Evolutionary conservation across 2,329 filamentous ascomycete genomes (phyloP).

Genomic region (Lachnellula cervina): DNA sequence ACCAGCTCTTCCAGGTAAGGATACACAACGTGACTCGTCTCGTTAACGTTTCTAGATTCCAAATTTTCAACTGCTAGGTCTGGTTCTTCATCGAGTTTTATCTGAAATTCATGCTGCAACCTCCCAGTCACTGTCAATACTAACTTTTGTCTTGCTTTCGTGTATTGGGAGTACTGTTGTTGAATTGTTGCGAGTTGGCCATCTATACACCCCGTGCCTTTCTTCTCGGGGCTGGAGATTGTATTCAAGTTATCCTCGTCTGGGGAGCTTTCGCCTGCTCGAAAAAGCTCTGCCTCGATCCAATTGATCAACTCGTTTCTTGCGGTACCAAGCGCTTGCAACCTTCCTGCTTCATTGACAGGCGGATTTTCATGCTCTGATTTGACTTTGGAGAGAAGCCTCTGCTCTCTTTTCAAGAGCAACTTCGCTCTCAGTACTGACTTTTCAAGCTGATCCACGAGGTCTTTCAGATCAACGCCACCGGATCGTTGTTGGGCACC

Average conservation of each 20-base stretch:
- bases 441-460: slow-evolving; percentile 52
- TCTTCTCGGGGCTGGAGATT: slow-evolving; percentile 9
- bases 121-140: slow-evolving; percentile 30
- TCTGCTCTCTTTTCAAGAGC: slow-evolving; percentile 51
- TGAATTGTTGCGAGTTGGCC: slow-evolving; percentile 36
- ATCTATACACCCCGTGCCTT: slow-evolving; percentile 20
- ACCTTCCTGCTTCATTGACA: slow-evolving; percentile 7
- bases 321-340: slow-evolving; percentile 51
- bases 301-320: slow-evolving; percentile 58
- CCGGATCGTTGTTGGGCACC: slow-evolving; percentile 23
- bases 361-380: background rate
- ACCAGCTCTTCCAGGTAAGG: slow-evolving; percentile 54
- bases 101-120: slow-evolving; percentile 5
- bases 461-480: slow-evolving; percentile 41
- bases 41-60: slow-evolving; percentile 5
- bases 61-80: slow-evolving; percentile 1
- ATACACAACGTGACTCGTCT: slow-evolving; percentile 43
- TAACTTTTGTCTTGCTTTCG: slow-evolving; percentile 45
- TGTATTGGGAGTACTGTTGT: slow-evolving; percentile 50
- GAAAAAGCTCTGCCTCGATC: slow-evolving; percentile 59
- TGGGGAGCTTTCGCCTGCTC: slow-evolving; percentile 37
- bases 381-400: slow-evolving; percentile 44
- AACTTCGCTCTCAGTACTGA: slow-evolving; percentile 55
- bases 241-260: slow-evolving; percentile 25
- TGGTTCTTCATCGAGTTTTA: background rate